Base-by-base conservation (phyloP, 768 basidiomycete genomes). In the Amanita thiersii region DNA sequence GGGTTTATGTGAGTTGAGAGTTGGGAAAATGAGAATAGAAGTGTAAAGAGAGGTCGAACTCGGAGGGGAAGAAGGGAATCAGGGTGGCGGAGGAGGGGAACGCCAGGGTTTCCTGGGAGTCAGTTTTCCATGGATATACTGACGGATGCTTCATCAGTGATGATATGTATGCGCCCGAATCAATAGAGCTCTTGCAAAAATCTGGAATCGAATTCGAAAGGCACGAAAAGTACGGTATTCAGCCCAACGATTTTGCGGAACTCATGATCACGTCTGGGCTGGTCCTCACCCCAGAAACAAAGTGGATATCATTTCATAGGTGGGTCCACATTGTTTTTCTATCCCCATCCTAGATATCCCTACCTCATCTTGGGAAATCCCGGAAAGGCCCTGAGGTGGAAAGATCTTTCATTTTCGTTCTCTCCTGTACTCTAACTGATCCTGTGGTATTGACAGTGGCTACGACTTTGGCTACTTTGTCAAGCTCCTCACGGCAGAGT, bases 401-500 rank as follows among this genome's bases (percentile, higher is more conserved):
- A 17, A n/a, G 14, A 15, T 40, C 12, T 11, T 24, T 24, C 38
- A 14, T 19, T 44, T 8, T 15, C 12, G 1, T 32, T 9, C 25
- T 20, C n/a, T n/a, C n/a, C n/a, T n/a, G n/a, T n/a, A n/a, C n/a
- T 32, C 2, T 33, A 20, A 23, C 45, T 8, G 39, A 48, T 19
- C 17, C 39, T 26, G 18, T 48, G 26, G 26, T 11, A 23, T 33
- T 31, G 11, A 45, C 50, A 98, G 94, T 61, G 96, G 94, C 37
- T 98, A 98, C 63, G 96, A 99, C 62, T 98, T 99, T 64, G 96
- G 96, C 25, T 99, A 98, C 59, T 86, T 99, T 52, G 80, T 99
- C 61, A 96, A 94, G 60, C 75, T 98, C 30, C 73, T 99, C 38
- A 86, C 88, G 17, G 83, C 77, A 47, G 70, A 82, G 53, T 86